Evolutionary conservation across 345 rosid genomes (phyloP).

Genomic region (Eucalyptus sp.): DNA sequence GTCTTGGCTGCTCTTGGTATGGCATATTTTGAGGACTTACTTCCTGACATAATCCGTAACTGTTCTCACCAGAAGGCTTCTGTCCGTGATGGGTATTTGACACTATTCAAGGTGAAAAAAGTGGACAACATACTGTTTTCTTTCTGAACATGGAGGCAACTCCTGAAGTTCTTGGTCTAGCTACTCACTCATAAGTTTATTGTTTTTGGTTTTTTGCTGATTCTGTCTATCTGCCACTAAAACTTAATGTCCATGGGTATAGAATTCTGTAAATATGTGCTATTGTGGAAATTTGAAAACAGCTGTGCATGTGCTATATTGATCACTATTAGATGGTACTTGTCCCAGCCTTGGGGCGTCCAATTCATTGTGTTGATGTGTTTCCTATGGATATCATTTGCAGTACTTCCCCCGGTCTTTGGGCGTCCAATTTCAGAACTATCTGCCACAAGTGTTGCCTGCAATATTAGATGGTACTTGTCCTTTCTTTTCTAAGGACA

Average conservation of each 20-base stretch:
- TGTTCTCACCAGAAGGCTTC: conserved; percentile 93
- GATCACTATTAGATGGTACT: neutral
- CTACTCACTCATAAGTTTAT: neutral
- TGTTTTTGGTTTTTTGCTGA: neutral
- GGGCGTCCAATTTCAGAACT: conserved; percentile 91
- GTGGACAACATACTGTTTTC: neutral
- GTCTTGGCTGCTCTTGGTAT: conserved; percentile 94
- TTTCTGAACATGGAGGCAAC: neutral
- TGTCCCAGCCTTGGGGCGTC: no score
- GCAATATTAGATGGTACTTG: conserved; percentile 89
- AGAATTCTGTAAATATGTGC: neutral
- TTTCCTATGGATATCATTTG: neutral
- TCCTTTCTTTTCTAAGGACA: neutral
- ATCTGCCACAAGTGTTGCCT: conserved; percentile 88
- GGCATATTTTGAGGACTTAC: conserved; percentile 65
- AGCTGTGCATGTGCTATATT: neutral
- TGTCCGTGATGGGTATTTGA: conserved; percentile 96
- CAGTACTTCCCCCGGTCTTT: conserved; percentile 94
- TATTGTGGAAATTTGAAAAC: neutral
- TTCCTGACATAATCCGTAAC: conserved; percentile 83
- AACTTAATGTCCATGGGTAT: neutral
- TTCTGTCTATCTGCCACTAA: neutral
- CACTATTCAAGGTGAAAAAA: conserved; percentile 76
- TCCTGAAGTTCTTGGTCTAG: neutral
- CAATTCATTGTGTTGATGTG: neutral